A percentile compares a stretch with the other conserved stretches of the same genome.
Conservation (phyloP, 2,329 filamentous ascomycete genomes). For the Aspergillus sp. region DNA sequence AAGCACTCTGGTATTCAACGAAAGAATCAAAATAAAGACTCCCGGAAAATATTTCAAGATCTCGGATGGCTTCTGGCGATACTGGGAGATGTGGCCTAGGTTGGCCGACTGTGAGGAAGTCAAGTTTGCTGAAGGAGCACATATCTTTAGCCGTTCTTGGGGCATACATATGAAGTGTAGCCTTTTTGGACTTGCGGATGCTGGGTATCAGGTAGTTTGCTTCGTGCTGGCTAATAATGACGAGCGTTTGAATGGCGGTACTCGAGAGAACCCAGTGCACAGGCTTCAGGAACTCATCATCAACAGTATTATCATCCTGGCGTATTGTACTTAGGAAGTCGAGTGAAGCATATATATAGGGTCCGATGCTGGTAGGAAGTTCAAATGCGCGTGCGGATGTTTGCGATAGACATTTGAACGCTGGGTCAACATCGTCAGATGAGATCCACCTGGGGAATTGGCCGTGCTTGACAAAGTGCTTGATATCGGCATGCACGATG, state of each 20-base stretch:
- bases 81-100: background rate
- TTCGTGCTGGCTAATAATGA: constrained; percentile 63
- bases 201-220: constrained; percentile 51
- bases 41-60: constrained; percentile 66
- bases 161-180: constrained; percentile 53
- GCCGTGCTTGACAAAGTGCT: constrained; percentile 7
- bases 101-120: constrained; percentile 41
- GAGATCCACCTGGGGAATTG: background rate
- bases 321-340: constrained; percentile 6
- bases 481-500: constrained; percentile 9
- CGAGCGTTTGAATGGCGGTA: constrained; percentile 25
- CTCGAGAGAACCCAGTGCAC: constrained; percentile 57
- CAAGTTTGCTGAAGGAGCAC: constrained; percentile 45
- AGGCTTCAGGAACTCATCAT: constrained; percentile 52
- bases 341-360: constrained; percentile 1
- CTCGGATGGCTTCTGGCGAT: constrained; percentile 21
- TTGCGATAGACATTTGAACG: constrained; percentile 7
- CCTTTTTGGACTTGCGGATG: constrained; percentile 37
- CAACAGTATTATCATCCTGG: constrained; percentile 28
- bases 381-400: constrained; percentile 7
- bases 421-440: background rate
- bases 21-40: constrained; percentile 61
- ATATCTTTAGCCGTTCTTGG: constrained; percentile 42
- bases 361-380: background rate
- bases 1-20: constrained; percentile 50